Percentiles rank a stretch among this genome's conserved stretches.
Evolutionary conservation across 1,139 yeast genomes (phyloP).

Genomic region (Pneumocystis oryctolagi): DNA sequence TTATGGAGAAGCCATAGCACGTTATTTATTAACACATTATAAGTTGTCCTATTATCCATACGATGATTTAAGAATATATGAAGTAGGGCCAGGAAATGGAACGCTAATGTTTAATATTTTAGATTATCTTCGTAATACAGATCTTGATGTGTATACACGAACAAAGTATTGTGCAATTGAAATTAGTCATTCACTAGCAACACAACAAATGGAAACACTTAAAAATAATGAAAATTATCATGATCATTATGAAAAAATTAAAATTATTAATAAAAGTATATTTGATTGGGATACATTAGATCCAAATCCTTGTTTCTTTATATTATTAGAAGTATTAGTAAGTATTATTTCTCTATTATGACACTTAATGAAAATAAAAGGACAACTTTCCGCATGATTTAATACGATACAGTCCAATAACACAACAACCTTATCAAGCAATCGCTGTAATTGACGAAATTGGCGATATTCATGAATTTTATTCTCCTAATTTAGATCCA

Average conservation of each 20-base stretch:
- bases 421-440: conserved; percentile 62
- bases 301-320: conserved; percentile 58
- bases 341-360: neutral
- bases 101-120: conserved; percentile 69
- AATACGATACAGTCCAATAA: conserved; percentile 53
- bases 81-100: conserved; percentile 86
- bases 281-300: conserved; percentile 57
- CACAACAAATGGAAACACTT: conserved; percentile 36
- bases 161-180: conserved; percentile 66
- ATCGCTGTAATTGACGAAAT: conserved; percentile 58
- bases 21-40: conserved; percentile 56
- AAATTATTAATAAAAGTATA: conserved; percentile 56
- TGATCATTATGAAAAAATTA: conserved; percentile 39
- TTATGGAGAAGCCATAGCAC: conserved; percentile 73
- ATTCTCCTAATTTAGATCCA: conserved; percentile 50
- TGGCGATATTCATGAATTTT: conserved; percentile 67
- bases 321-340: conserved; percentile 62
- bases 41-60: conserved; percentile 52
- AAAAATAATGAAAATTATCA: conserved; percentile 21
- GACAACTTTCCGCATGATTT: conserved; percentile 78
- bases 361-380: neutral
- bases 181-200: conserved; percentile 53
- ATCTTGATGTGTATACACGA: conserved; percentile 56
- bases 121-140: conserved; percentile 44
- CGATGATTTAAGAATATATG: conserved; percentile 56